Evolutionary conservation across 768 basidiomycete genomes (phyloP), one percentile per base, ranked within the genome.

Genomic region (Lactarius pseudohatsudake): DNA sequence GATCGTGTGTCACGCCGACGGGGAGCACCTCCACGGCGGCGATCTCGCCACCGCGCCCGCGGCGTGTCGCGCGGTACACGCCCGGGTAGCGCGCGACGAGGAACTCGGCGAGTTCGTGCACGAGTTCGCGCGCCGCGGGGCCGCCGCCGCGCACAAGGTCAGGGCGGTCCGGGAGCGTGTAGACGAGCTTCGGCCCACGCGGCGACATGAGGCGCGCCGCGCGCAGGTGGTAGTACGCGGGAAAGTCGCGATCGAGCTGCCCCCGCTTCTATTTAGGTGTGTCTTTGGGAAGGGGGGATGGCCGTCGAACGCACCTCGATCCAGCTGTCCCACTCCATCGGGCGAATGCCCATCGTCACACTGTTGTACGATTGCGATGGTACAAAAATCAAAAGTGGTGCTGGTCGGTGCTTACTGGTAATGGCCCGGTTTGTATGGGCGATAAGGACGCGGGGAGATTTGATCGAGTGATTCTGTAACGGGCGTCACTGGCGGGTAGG

Each of bases 251-350:
- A 74, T 90, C 90, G 38, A 90, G 79, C 85, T 86, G 61, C 54
- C 32, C 22, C 28, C 34, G 13, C 20, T 22, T 26, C 22, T 4
- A 11, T 36, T 22, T 30, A 15, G 11, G 32, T 38, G 41, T 30
- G 32, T 61, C 11, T n/a, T 16, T 20, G 38, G 16, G 34, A 57
- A 32, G 59, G 20, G 18, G 18, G 22, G 9, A 30, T 8, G 32
- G 20, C 13, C 15, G 41, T 18, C 5, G 11, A 26, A 41, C 74
- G n/a, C 67, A 86, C 86, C 77, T 90, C 87, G 56, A 91, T 85
- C 90, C 89, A 91, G 61, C 87, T 84, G 47, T 81, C 80, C 85
- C 86, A 91, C 10, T 78, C 78, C 87, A 91, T 89, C 58, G 72
- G 76, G 45, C 85, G 82, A 71, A 88, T 84, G 67, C 85, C 87